Evolutionary conservation across 208 protist species (phyloP).

Genomic region (Acanthamoeba healyi): DNA sequence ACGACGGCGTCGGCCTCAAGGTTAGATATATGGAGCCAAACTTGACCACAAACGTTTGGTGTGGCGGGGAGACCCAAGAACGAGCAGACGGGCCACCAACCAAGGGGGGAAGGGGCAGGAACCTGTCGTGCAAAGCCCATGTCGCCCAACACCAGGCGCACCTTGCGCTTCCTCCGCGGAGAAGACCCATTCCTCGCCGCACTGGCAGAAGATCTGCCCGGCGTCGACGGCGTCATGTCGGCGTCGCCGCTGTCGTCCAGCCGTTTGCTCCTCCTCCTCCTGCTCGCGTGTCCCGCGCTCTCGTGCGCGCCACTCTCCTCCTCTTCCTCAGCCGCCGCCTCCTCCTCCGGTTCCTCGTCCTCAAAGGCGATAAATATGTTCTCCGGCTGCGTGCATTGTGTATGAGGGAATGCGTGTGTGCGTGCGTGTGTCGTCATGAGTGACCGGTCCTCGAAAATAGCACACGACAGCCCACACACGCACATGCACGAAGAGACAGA

Average conservation of each 20-base stretch:
- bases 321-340: not conserved
- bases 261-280: no score
- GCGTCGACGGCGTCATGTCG: no score
- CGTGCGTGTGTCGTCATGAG: not conserved
- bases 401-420: not conserved
- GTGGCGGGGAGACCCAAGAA: no score
- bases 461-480: not conserved
- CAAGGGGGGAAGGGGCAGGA: not conserved
- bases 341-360: not conserved
- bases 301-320: not conserved
- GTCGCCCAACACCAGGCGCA: slow-evolving; percentile 36
- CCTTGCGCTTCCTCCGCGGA: not conserved
- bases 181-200: no score
- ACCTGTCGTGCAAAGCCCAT: slow-evolving; percentile 28
- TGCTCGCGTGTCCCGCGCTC: not conserved
- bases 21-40: no score
- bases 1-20: no score
- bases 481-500: not conserved
- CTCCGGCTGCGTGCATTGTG: not conserved
- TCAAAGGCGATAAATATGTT: slow-evolving; percentile 57
- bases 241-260: not conserved
- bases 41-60: no score
- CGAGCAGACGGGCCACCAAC: no score
- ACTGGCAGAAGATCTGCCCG: no score
- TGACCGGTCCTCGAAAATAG: no score